These are phyloP conservation scores for Fusarium sp. DNA, from an alignment of 2,329 filamentous ascomycete species.

Conservation along the genomic window DNA sequence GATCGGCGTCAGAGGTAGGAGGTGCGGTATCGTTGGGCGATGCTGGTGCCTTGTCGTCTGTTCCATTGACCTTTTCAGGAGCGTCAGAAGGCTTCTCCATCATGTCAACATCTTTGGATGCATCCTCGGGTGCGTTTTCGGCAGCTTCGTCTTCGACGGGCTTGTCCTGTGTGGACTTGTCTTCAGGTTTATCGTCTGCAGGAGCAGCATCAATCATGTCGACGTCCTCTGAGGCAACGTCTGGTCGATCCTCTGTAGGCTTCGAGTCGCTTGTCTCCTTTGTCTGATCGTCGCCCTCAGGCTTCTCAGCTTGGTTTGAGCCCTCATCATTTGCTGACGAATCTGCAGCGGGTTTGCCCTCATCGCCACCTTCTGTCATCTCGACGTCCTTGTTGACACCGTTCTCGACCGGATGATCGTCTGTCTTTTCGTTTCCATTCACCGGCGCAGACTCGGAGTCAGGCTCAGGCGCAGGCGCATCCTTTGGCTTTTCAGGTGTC, in stretches of 20 bases:
- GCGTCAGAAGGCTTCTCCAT: slow-evolving; percentile 37
- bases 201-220: slow-evolving; percentile 31
- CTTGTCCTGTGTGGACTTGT: slow-evolving; percentile 10
- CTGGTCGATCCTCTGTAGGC: slow-evolving; percentile 4
- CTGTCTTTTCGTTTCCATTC: slow-evolving; percentile 43
- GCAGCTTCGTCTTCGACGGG: slow-evolving; percentile 11
- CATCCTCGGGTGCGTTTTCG: slow-evolving; percentile 12
- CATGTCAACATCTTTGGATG: slow-evolving; percentile 45
- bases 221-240: slow-evolving; percentile 18
- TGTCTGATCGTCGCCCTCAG: slow-evolving; percentile 23
- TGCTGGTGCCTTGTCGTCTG: slow-evolving; percentile 20
- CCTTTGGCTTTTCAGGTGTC: slow-evolving; percentile 39
- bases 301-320: slow-evolving; percentile 24
- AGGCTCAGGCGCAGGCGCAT: slow-evolving; percentile 23
- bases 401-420: slow-evolving; percentile 41
- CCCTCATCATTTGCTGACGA: slow-evolving; percentile 16
- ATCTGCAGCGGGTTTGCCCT: slow-evolving; percentile 24
- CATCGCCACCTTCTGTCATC: slow-evolving; percentile 32
- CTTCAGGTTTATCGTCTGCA: slow-evolving; percentile 17
- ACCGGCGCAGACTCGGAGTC: slow-evolving; percentile 32
- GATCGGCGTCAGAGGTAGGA: slow-evolving; percentile 50
- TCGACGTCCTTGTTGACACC: slow-evolving; percentile 42
- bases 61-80: slow-evolving; percentile 29
- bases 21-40: slow-evolving; percentile 34
- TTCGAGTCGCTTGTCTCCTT: slow-evolving; percentile 17